phyloP scores from a whole-genome alignment of 164 flowering plant genomes.

The Hamamelis virginiana region DNA sequence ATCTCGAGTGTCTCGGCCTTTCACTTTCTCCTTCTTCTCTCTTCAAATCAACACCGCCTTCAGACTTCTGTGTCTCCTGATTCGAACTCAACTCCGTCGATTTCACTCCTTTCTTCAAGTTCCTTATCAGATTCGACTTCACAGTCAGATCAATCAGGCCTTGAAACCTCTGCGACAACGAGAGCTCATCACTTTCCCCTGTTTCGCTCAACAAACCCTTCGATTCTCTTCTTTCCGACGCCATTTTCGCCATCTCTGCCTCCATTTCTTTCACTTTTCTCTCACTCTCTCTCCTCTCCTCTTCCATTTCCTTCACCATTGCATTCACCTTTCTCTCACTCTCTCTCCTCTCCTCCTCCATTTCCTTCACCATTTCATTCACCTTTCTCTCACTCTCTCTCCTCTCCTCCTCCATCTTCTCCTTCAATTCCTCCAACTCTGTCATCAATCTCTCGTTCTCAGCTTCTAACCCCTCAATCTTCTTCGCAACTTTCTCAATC shows the following conservation, averaged over 20 bases:
- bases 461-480: conserved; percentile 40
- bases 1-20: conserved; percentile 30
- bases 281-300: conserved; percentile 27
- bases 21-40: conserved; percentile 33
- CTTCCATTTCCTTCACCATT: conserved; percentile 26
- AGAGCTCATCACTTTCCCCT: conserved; percentile 35
- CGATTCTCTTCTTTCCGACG: conserved; percentile 4
- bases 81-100: conserved; percentile 9
- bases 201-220: conserved; percentile 7
- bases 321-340: conserved; percentile 29
- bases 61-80: conserved; percentile 25
- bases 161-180: conserved; percentile 56
- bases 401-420: conserved; percentile 33
- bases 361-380: conserved; percentile 25
- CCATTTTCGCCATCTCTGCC: conserved; percentile 37
- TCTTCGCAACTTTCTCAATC: conserved; percentile 27
- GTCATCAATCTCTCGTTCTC: conserved; percentile 50
- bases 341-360: conserved; percentile 37
- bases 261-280: conserved; percentile 32
- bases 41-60: conserved; percentile 28
- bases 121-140: conserved; percentile 41
- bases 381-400: conserved; percentile 14
- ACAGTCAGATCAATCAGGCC: conserved; percentile 42
- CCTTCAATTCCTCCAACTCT: conserved; percentile 35
- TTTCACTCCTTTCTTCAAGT: conserved; percentile 30